Evolutionary conservation across 208 protist species (phyloP).

Genomic region (Strigomonas galati): DNA sequence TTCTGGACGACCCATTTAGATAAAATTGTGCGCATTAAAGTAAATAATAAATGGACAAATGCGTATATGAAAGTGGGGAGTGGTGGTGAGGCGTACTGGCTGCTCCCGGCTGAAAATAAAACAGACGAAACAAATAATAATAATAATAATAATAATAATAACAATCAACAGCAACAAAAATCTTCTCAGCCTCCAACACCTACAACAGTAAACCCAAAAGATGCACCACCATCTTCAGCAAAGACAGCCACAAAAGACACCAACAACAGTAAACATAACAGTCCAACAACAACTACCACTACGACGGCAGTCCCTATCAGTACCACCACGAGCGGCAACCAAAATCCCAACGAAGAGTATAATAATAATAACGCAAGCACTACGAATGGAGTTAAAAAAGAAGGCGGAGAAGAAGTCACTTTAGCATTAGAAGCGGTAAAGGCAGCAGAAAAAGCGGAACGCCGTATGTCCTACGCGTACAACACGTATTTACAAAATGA

Average conservation of each 20-base stretch:
- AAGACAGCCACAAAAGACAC: too few relatives aligned
- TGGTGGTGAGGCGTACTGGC: conserved; percentile 94
- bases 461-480: too few relatives aligned
- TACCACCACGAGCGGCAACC: too few relatives aligned
- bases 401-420: neutral
- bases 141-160: conserved; percentile 8
- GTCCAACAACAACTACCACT: too few relatives aligned
- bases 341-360: too few relatives aligned
- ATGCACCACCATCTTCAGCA: neutral
- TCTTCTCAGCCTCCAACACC: neutral
- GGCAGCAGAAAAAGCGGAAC: too few relatives aligned
- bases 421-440: neutral
- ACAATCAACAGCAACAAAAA: conserved; percentile 21
- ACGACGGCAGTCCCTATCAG: too few relatives aligned
- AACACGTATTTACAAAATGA: too few relatives aligned
- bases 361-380: too few relatives aligned
- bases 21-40: conserved; percentile 92
- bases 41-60: conserved; percentile 89
- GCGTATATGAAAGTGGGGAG: conserved; percentile 95
- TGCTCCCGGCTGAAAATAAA: conserved; percentile 32
- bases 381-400: neutral
- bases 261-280: too few relatives aligned
- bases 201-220: neutral
- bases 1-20: conserved; percentile 45
- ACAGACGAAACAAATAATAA: neutral